Base-by-base conservation (phyloP, 441 rosid species). In the Arabidopsis hybrid region DNA sequence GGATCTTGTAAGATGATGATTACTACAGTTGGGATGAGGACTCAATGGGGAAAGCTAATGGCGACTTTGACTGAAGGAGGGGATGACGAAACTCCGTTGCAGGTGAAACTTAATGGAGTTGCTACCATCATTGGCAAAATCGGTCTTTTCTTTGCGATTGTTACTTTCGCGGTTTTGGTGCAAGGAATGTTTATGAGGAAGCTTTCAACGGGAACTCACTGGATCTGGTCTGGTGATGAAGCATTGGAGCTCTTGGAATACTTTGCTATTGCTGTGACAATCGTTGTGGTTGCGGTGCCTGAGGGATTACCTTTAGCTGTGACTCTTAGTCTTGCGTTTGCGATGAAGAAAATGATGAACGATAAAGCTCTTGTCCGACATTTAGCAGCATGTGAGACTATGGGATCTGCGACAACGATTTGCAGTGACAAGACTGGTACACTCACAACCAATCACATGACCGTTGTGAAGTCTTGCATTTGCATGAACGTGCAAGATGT, bases 301-400 rank as follows among this genome's bases (percentile, higher is more conserved):
- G 91, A 87, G 67, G 89, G 91, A 61, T 79, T 87, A 46, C 91
- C 91, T 14, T 81, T 87, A 73, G 89, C 89, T 38, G 91, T 87
- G 64, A 87, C 89, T 13, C 77, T 87, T 56, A 87, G 91, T 46
- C 88, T 87, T 60, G 91, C 91, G 10, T 87, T 87, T 62, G 91
- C 91, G n/a, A 85, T 85, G 91, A 85, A 87, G 82, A 87, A 85
- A 78, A 87, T 87, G 91, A 87, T 85, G 91, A 87, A 87, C 42
- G 91, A 87, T 63, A 87, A 82, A 72, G 89, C 91, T 29, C 88
- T 87, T 35, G 91, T 87, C 5, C 79, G 91, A 2, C 87, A 87
- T 75, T 75, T 87, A 52, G 91, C 89, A 9, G 91, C 91, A 47
- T 87, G 91, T 72, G 91, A 87, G 77, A 87, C 91, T 29, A 87